Base-by-base conservation (phyloP, 1,139 yeast species). In the Debaryomyces subglobosus region DNA sequence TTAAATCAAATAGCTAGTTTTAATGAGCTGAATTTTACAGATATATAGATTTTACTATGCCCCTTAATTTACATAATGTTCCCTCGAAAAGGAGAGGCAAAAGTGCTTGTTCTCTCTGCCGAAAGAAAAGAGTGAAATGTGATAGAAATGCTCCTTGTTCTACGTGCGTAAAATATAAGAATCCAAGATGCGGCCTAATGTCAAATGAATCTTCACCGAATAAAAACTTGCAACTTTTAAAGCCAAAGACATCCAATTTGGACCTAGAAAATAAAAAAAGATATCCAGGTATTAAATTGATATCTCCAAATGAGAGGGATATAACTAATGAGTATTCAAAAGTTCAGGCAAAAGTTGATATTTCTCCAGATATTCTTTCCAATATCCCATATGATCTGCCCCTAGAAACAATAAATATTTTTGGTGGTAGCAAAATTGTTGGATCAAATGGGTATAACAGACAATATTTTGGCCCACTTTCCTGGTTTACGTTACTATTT, bases 401-500 rank as follows among this genome's bases (percentile, higher is more conserved):
- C 12, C 29, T 2, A 25, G 29, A 25, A 12, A 25, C 29, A 25
- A 25, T 25, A 9, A 25, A 10, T 25, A 25, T 25, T 10, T 9
- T 25, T 25, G 29, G 12, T 25, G 29, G 29, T 9, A 9, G 29
- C 8, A 25, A 25, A 10, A 25, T 25, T 25, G 29, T 9, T 9
- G 29, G 29, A 25, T 25, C 29, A 25, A 25, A 10, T 25, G 12
- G 12, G 4, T 25, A 25, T 10, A 25, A 10, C 12, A 25, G 29
- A 12, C 29, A 25, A 9, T 25, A 25, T 25, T 25, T 25, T 10
- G 29, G 29, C 12, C 44, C 44, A 7, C 30, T 40, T 24, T 30
- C 44, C 9, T 40, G 44, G 44, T 30, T 40, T 40, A 13, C 44
- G 8, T 23, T 40, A 15, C 15, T 40, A 20, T 10, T 20, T 10